Base-by-base conservation (phyloP, 176 grass and related monocot genomes). In the Ensete ventricosum region DNA sequence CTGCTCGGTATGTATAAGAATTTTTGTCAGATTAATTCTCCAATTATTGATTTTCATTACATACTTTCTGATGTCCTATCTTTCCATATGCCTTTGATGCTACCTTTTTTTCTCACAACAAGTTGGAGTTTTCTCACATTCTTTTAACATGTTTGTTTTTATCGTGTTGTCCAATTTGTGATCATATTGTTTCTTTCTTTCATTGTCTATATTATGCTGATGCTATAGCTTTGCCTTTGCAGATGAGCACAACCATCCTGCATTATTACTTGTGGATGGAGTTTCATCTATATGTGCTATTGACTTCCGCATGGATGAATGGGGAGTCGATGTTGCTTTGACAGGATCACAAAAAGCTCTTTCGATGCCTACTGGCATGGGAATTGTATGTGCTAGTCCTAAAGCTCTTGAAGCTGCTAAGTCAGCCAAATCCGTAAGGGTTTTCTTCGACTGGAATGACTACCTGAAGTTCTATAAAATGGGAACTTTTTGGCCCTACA, bases 381-480 rank as follows among this genome's bases (percentile, higher is more conserved):
- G 95, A 6, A 85, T 99, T 80, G 53, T 99, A 21, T 94, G 90
- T 74, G 95, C 95, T 1, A 89, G 95, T 81, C 84, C 90, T 0
- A 94, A 83, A 81, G 95, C 95, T 51, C 65, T 99, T 64, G 88
- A 91, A 78, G 90, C 95, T 0, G 53, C 80, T 75, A 84, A 91
- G 86, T 87, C 88, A 80, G 95, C 95, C 55, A 99, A 53, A 82
- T 99, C 95, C 5, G 70, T 79, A 22, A 86, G 88, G 19, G 95
- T 94, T 54, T 99, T 99, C 90, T 99, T 99, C 52, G 90, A 91
- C 79, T 99, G 95, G 95, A 94, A 89, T 69, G 95, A 99, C 76
- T 99, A 99, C 83, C 80, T 99, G 73, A 94, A 86, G 84, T 84
- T 75, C 73, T 99, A 99, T 73, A 82, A 86, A 55, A 50, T 89